Percentiles rank a stretch among this genome's conserved stretches.
phyloP scores from a whole-genome alignment of 352 stramenopile genomes.

The Globisporangium echinulatum region DNA sequence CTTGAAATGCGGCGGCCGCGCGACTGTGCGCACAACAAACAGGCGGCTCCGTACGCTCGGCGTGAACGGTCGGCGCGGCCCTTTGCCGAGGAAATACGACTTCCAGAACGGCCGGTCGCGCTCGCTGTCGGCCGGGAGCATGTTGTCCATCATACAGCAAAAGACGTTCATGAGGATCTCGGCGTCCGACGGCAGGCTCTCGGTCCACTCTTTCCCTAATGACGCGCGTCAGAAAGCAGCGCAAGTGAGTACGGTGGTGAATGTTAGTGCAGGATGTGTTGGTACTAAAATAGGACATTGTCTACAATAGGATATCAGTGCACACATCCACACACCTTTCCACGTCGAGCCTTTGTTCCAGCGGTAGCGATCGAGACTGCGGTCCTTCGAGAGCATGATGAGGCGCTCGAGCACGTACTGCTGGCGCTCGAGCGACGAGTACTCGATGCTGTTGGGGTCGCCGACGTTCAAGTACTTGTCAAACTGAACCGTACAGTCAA shows the following conservation, averaged over 20 bases:
- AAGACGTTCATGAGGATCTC: conserved; percentile 88
- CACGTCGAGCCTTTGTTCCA: conserved; percentile 78
- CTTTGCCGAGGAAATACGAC: conserved; percentile 72
- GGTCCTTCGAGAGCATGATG: conserved; percentile 84
- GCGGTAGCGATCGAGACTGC: conserved; percentile 75
- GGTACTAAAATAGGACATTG: background rate
- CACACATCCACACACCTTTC: conserved; percentile 32
- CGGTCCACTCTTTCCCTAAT: conserved; percentile 75
- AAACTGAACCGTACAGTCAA: conserved; percentile 30
- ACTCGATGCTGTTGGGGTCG: conserved; percentile 58
- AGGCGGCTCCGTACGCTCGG: conserved; percentile 58
- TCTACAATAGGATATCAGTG: too few species aligned
- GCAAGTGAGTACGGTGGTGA: too few species aligned
- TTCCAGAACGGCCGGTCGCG: conserved; percentile 79
- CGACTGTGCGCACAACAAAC: conserved; percentile 72
- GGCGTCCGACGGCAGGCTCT: conserved; percentile 66
- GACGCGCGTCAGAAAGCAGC: too few species aligned
- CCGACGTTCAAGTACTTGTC: conserved; percentile 86
- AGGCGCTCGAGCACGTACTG: conserved; percentile 81
- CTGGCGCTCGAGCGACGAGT: conserved; percentile 70
- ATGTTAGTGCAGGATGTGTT: background rate
- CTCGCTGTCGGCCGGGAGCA: conserved; percentile 69
- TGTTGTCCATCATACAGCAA: conserved; percentile 85
- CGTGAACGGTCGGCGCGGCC: conserved; percentile 68
- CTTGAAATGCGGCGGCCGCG: conserved; percentile 79